Evolutionary conservation across 495 filamentous ascomycete species (phyloP).

Genomic region (Achaetomiella virescens): DNA sequence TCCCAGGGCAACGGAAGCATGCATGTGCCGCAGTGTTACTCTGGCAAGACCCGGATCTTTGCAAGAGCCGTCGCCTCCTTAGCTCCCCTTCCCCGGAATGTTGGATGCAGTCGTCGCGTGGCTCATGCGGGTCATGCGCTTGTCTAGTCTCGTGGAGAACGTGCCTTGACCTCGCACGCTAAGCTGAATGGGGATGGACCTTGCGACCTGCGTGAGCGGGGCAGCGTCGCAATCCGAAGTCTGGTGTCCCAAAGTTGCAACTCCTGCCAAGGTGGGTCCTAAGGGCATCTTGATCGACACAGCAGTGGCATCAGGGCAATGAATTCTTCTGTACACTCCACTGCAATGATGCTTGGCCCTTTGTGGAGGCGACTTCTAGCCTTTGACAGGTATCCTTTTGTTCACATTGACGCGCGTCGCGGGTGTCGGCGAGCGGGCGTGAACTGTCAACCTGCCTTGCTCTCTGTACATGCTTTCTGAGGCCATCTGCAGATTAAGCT

Average conservation of each 20-base stretch:
- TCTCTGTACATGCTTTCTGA: no score
- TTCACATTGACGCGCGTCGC: background rate
- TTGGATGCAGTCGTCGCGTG: no score
- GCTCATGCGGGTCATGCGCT: background rate
- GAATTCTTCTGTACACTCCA: background rate
- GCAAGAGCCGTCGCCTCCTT: no score
- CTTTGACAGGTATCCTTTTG: background rate
- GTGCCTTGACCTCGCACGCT: background rate
- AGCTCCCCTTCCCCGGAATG: background rate
- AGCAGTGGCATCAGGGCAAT: background rate
- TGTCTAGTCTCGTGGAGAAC: background rate
- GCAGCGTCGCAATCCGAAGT: background rate
- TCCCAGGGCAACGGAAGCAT: no score
- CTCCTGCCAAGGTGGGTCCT: background rate
- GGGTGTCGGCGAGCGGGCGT: no score
- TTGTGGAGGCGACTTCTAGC: background rate
- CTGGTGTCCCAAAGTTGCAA: background rate
- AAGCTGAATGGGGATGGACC: background rate
- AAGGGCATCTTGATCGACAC: background rate
- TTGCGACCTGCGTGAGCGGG: constrained; percentile 5
- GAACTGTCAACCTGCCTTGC: no score
- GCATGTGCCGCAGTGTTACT: no score
- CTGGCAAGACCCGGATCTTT: no score
- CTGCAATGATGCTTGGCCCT: background rate
- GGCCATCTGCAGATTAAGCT: no score